phyloP scores from a whole-genome alignment of 495 filamentous ascomycete genomes.

The Chlorociboria aeruginascens region DNA sequence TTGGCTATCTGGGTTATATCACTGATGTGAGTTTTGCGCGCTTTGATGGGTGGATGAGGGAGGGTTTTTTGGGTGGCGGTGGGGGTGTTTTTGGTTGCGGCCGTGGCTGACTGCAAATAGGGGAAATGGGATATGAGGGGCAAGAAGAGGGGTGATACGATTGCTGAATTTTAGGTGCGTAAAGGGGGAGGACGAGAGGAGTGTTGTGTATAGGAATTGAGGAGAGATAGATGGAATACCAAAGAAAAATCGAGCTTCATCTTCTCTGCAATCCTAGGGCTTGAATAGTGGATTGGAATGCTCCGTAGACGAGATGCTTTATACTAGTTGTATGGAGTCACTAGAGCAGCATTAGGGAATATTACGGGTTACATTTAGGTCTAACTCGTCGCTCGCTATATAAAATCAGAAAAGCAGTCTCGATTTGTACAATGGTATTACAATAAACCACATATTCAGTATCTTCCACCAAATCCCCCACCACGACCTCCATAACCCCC shows the following conservation, averaged over 20 bases:
- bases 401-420: too few relatives aligned
- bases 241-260: background rate
- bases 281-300: background rate
- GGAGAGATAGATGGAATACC: background rate
- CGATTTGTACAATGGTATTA: constrained; percentile 6
- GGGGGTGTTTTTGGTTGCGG: background rate
- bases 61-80: background rate
- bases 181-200: background rate
- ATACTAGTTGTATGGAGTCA: background rate
- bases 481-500: constrained; percentile 11
- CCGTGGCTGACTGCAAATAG: too few relatives aligned
- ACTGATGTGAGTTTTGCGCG: constrained; percentile 53
- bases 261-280: background rate
- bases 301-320: background rate
- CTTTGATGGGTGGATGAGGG: background rate
- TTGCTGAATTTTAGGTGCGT: constrained; percentile 53
- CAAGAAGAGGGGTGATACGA: constrained; percentile 73
- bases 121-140: constrained; percentile 78
- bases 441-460: background rate
- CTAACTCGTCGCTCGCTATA: too few relatives aligned
- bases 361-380: background rate
- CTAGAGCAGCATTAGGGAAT: background rate
- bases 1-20: constrained; percentile 59
- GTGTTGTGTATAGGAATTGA: constrained; percentile 9
- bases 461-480: constrained; percentile 12